Conservation (phyloP, 805 yeast species). For the Lipomyces chichibuensis region DNA sequence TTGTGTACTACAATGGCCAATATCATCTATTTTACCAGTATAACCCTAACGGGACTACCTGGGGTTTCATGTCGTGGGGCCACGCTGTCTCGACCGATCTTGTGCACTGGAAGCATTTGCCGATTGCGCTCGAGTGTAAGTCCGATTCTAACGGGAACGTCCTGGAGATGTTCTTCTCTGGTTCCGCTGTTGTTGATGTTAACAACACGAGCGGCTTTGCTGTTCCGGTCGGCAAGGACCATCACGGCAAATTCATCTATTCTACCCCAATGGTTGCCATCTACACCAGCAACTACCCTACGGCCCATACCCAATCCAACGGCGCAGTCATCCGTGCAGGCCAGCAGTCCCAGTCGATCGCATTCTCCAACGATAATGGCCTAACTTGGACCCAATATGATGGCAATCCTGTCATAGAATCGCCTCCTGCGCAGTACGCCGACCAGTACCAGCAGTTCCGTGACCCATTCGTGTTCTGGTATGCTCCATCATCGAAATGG, state of each 20-base stretch:
- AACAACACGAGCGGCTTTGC: conserved; percentile 47
- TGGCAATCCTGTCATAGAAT: conserved; percentile 8
- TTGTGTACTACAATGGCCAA: conserved; percentile 3
- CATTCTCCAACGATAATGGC: conserved; percentile 8
- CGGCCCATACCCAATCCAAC: conserved; percentile 2
- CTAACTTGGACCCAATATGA: conserved; percentile 8
- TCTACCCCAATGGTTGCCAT: conserved; percentile 1
- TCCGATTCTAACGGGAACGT: conserved; percentile 1
- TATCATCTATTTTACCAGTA: conserved; percentile 12
- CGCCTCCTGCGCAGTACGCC: conserved; percentile 12
- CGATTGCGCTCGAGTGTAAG: conserved; percentile 6
- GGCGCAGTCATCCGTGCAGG: background rate
- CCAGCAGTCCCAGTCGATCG: conserved; percentile 8
- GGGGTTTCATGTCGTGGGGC: conserved; percentile 15
- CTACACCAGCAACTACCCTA: conserved; percentile 6
- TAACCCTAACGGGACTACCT: conserved; percentile 6
- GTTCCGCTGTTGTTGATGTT: conserved; percentile 44
- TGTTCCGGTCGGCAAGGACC: background rate
- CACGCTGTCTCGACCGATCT: conserved; percentile 12
- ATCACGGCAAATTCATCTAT: background rate
- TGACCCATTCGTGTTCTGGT: conserved; percentile 25
- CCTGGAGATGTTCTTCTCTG: conserved; percentile 2
- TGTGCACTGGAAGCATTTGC: conserved; percentile 8
- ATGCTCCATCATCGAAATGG: conserved; percentile 10
- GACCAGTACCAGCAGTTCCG: conserved; percentile 22